Evolutionary conservation across 805 yeast genomes (phyloP), one percentile per base, ranked within the genome.

Genomic region (Lipomyces orientalis): DNA sequence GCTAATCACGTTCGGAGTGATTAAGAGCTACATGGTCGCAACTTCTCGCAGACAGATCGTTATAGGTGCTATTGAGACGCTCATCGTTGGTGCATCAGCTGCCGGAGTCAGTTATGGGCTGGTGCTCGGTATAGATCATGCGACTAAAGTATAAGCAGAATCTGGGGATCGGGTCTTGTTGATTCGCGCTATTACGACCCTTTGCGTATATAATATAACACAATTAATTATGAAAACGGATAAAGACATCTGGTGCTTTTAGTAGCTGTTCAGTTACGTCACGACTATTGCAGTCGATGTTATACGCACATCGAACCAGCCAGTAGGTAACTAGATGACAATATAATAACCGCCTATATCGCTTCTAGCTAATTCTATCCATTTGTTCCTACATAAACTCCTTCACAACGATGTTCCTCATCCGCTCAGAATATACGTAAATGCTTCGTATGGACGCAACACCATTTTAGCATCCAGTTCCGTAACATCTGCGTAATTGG

Each of bases 1-100:
- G 1, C 82, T 93, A 67, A 92, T 93, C 77, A 79, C 87, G 75
- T 93, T 93, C 78, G 98, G 98, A 19, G 91, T 85, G 76, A 78
- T 88, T 64, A 94, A 93, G 81, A 91, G 59, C 16, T 56, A 56
- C 37, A 25, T 25, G 25, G 46, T 56, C 1, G 31, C 59, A 9
- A 33, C 59, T 1, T 56, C 59, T 33, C 31, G 19, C 7, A 34
- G 19, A 33, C 59, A 56, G 46, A 56, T 33, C 34, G 59, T 22
- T 10, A 16, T 56, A 19, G 59, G 59, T 33, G 51, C 59, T 31
- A 19, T 56, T 14, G 59, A 56, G 22, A 56, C 59, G 46, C 59
- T 56, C 8, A 14, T 56, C n/a, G 37, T 56, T 37, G 59, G 59
- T 1, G 59, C 59, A 4, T 22, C 59, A 12, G 59, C 59, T 29